Conservation (phyloP, 306 rosid genomes). For the Senna siamea region DNA sequence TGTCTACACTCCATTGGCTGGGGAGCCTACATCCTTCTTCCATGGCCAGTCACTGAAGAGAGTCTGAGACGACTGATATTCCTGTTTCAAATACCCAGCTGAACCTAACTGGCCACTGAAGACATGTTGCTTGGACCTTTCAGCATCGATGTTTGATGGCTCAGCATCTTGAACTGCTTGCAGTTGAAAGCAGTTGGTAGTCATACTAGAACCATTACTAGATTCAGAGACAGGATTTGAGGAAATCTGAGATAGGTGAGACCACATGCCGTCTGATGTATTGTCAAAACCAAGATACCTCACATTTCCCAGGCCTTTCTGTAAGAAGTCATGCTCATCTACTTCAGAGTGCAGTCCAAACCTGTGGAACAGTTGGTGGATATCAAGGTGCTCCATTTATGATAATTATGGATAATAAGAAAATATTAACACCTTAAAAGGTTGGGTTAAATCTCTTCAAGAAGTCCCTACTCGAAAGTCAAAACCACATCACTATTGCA, state of each 20-base stretch:
- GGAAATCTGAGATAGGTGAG: conserved; percentile 51
- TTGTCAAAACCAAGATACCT: conserved; percentile 54
- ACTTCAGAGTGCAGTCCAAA: conserved; percentile 53
- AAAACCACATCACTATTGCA: not conserved
- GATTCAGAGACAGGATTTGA: conserved; percentile 51
- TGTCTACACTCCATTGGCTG: conserved; percentile 44
- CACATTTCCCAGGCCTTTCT: conserved; percentile 53
- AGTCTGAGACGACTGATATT: conserved; percentile 54
- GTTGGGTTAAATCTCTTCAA: not conserved
- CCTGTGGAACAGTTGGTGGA: conserved; percentile 44
- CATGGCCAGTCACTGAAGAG: conserved; percentile 66
- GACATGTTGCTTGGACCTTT: conserved; percentile 48
- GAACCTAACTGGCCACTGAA: conserved; percentile 50
- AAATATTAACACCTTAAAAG: not conserved
- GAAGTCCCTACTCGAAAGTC: not conserved
- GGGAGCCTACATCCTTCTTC: conserved; percentile 54
- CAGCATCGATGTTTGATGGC: conserved; percentile 42
- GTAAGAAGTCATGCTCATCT: conserved; percentile 55
- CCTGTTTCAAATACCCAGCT: conserved; percentile 52
- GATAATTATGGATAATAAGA: conserved; percentile 18
- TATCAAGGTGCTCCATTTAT: conserved; percentile 8
- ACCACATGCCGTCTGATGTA: conserved; percentile 57
- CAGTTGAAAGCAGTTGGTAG: conserved; percentile 48
- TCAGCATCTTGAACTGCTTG: conserved; percentile 49
- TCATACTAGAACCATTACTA: conserved; percentile 46